Evolutionary conservation across 129 eudicot genomes (phyloP), one percentile per base, ranked within the genome.

Genomic region (Tagetes patula): DNA sequence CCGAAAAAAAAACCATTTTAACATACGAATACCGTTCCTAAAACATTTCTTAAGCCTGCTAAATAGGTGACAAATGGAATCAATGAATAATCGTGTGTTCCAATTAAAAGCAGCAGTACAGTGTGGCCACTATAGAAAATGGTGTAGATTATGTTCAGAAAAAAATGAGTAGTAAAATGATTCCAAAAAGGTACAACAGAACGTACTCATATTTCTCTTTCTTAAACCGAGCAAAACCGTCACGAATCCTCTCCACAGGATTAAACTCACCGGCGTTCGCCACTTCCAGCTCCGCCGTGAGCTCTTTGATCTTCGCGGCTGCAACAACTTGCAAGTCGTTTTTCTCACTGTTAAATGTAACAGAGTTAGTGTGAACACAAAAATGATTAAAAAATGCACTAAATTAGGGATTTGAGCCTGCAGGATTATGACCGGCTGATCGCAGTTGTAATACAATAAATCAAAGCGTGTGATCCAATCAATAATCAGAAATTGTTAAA

Each of bases 191-290:
- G 53, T 64, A 43, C 80, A 68, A 43, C 34, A 11, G 34, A 85
- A 85, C 97, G 77, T 86, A 94, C 98, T 86, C 88, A 50, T 82
- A 94, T 80, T 87, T 94, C 71, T 90, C 96, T 46, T 79, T 86
- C 86, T 90, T 94, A 84, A 94, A 94, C 14, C 81, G 92, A 31
- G 82, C 70, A 45, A 94, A 94, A 4, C 98, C 98, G 77, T 83
- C 40, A 47, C 77, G 80, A 67, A 94, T 81, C 82, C 92, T 83
- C 65, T 79, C 78, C n/a, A 76, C 85, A 83, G 98, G 84, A 48
- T 89, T 84, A 59, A 85, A 84, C 58, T n/a, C 53, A 1, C 76
- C 76, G 39, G 58, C 60, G 0, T 71, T 72, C 31, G 70, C 67
- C 0, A 76, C 96, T 77, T 73, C 82, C 86, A 94, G 59, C 82